These are phyloP conservation scores for Nicotiana tomentosiformis DNA, from an alignment of 257 asterid genomes.

Conservation along the genomic window DNA sequence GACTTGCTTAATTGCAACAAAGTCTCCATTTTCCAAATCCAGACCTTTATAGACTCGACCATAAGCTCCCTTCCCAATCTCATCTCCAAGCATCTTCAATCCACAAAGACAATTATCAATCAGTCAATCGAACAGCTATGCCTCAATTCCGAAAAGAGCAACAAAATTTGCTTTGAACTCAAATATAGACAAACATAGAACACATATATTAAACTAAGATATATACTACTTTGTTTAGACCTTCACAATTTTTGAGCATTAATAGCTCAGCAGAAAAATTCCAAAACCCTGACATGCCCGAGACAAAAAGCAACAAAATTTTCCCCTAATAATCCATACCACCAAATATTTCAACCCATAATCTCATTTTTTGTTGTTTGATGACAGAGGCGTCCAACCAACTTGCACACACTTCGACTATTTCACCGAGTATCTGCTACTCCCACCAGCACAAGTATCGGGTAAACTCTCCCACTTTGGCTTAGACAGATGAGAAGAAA, in stretches of 20 bases:
- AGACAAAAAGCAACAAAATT: neutral
- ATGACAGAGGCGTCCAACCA: no score
- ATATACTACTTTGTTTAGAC: neutral
- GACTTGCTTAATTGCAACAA: conserved; percentile 96
- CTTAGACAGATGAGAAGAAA: no score
- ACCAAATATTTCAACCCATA: neutral
- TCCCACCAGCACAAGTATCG: no score
- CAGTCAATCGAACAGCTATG: neutral
- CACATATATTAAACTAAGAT: neutral
- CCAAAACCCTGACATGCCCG: neutral
- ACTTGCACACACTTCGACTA: no score
- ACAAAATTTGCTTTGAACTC: neutral
- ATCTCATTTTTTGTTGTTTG: neutral
- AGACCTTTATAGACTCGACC: conserved; percentile 97
- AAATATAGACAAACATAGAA: neutral
- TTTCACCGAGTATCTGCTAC: no score
- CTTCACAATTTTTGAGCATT: neutral
- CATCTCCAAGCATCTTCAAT: conserved; percentile 89
- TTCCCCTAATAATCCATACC: neutral
- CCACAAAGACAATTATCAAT: neutral
- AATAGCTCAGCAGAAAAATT: neutral
- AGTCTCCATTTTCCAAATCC: conserved; percentile 97
- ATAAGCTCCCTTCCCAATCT: conserved; percentile 97
- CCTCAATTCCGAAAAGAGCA: neutral
- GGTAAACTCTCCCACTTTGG: no score